Conservation (phyloP, 768 basidiomycete species). For the Mycena albidolilacea region DNA sequence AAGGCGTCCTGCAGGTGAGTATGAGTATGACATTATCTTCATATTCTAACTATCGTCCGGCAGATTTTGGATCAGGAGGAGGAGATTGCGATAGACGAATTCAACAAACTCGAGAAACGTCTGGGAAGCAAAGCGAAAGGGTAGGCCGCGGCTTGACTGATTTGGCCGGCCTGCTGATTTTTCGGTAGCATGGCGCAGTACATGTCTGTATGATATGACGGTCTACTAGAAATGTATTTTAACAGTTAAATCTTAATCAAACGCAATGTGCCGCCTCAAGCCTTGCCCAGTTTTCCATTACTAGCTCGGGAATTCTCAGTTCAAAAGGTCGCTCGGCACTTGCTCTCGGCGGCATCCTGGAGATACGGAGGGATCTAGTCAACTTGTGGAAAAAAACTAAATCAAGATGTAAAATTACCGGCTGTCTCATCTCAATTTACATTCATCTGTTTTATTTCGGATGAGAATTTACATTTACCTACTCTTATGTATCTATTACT, state of each 20-base stretch:
- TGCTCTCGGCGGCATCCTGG: too few species aligned
- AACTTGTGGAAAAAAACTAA: too few species aligned
- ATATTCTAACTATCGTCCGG: constrained; percentile 19
- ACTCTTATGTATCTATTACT: too few species aligned
- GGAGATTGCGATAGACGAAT: constrained; percentile 87
- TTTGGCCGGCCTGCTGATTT: constrained; percentile 23
- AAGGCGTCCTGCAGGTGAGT: constrained; percentile 88
- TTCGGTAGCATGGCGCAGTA: constrained; percentile 80
- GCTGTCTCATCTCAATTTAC: too few species aligned
- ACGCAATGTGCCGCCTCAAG: constrained; percentile 11
- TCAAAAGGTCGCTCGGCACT: too few species aligned
- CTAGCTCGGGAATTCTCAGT: too few species aligned
- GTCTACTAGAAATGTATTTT: constrained; percentile 33
- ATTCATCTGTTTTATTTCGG: too few species aligned
- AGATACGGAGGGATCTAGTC: too few species aligned
- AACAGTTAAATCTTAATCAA: background rate
- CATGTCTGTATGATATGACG: constrained; percentile 72
- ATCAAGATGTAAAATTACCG: too few species aligned
- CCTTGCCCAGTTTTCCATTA: too few species aligned
- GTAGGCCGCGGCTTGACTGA: constrained; percentile 46
- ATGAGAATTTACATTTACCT: too few species aligned
- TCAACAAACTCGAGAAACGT: constrained; percentile 87
- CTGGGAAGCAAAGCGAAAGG: constrained; percentile 65
- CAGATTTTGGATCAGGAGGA: constrained; percentile 95
- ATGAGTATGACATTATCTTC: background rate